Conservation (phyloP, 2,329 filamentous ascomycete genomes). For the Ophiostoma perfectum region DNA sequence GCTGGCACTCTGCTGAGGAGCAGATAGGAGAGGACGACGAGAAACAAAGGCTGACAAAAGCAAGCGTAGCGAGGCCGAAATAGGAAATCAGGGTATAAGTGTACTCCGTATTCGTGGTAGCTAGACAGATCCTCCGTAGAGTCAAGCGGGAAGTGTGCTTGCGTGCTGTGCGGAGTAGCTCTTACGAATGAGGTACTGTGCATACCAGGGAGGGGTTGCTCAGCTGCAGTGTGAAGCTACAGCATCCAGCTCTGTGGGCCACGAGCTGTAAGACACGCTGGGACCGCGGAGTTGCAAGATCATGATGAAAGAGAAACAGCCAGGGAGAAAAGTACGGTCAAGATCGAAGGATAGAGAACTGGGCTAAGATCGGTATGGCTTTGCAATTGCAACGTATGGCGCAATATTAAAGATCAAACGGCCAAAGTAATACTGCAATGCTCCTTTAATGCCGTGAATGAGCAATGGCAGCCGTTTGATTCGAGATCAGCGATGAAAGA, state of each 20-base stretch:
- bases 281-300: conserved; percentile 4
- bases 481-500: conserved; percentile 11
- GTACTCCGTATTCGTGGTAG: not conserved
- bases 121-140: not conserved
- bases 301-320: not conserved
- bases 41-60: not conserved
- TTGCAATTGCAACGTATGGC: not conserved
- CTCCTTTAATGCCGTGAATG: not conserved
- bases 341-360: too few relatives aligned
- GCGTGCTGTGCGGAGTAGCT: conserved; percentile 1
- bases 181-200: not conserved
- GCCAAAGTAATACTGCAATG: too few relatives aligned
- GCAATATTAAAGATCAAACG: not conserved
- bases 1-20: too few relatives aligned
- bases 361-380: too few relatives aligned
- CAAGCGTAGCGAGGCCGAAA: not conserved
- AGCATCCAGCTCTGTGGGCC: too few relatives aligned
- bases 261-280: not conserved
- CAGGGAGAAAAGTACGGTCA: too few relatives aligned
- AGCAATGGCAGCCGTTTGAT: conserved; percentile 14
- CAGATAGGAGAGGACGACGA: too few relatives aligned
- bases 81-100: conserved; percentile 14
- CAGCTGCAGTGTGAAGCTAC: not conserved
- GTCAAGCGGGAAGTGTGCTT: not conserved
- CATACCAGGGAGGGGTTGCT: not conserved